Percentiles rank a stretch among this genome's conserved stretches.
Evolutionary conservation across 345 rosid genomes (phyloP).

Genomic region (Populus tremula): DNA sequence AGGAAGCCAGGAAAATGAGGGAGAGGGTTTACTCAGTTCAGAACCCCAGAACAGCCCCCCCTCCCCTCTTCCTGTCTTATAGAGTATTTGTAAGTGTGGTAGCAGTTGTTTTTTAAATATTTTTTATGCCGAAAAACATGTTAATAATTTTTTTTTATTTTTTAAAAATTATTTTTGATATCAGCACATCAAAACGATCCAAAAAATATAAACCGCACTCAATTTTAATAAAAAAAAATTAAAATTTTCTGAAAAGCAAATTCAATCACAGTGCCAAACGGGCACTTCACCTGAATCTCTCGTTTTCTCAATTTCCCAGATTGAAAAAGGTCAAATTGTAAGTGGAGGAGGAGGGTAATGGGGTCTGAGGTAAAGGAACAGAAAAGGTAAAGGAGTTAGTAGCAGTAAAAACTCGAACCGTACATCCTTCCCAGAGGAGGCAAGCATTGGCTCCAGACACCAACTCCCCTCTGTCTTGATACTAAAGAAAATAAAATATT

Average conservation of each 20-base stretch:
- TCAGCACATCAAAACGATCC: no score
- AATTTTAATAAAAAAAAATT: no score
- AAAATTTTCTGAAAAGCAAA: no score
- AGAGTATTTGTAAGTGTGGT: no score
- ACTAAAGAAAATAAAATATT: background rate
- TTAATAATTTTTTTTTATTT: no score
- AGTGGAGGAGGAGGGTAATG: slow-evolving; percentile 40
- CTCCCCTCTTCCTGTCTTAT: no score
- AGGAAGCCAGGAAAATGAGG: background rate
- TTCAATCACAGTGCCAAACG: no score
- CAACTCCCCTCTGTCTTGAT: background rate
- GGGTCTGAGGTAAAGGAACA: slow-evolving; percentile 38
- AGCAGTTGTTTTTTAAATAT: no score
- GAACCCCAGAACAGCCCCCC: slow-evolving; percentile 9
- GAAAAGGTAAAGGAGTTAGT: slow-evolving; percentile 44
- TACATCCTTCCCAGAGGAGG: slow-evolving; percentile 37
- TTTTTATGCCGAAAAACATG: no score
- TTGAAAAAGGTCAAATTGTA: slow-evolving; percentile 31
- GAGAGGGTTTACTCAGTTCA: background rate
- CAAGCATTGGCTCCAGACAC: slow-evolving; percentile 31
- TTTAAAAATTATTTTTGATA: no score
- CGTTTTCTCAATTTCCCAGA: slow-evolving; percentile 36
- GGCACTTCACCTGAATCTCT: slow-evolving; percentile 7
- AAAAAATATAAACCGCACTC: no score
- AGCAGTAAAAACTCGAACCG: slow-evolving; percentile 45